phyloP scores from a whole-genome alignment of 2,329 filamentous ascomycete species.

The Curvularia verruculosa region DNA sequence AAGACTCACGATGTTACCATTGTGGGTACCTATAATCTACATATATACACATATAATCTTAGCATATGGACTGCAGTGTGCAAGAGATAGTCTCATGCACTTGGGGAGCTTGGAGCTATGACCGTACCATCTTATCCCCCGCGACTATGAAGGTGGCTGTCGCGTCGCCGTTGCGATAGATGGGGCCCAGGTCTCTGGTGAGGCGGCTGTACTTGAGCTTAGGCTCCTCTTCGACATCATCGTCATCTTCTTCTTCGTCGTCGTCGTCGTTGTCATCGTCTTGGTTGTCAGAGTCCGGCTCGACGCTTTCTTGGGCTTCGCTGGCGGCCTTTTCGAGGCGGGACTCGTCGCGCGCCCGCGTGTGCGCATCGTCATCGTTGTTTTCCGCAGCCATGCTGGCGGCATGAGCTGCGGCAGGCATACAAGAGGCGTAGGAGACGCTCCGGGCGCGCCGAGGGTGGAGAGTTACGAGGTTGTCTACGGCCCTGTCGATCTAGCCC shows the following conservation, averaged over 20 bases:
- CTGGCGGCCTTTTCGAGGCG: conserved; percentile 26
- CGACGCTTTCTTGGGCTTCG: conserved; percentile 29
- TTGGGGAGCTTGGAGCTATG: conserved; percentile 18
- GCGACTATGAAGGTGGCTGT: conserved; percentile 89
- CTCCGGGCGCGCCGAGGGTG: conserved; percentile 27
- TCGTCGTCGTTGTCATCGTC: conserved; percentile 71
- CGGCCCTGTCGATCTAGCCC: conserved; percentile 26
- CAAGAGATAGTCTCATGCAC: conserved; percentile 16
- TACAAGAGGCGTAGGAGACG: conserved; percentile 23
- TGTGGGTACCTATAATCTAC: conserved; percentile 91
- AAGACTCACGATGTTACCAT: conserved; percentile 86
- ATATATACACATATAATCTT: conserved; percentile 62
- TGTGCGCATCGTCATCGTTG: conserved; percentile 45
- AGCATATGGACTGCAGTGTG: conserved; percentile 69
- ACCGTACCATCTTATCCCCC: conserved; percentile 90
- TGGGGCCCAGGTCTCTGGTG: conserved; percentile 76
- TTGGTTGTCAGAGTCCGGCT: conserved; percentile 52
- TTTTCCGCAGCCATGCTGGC: conserved; percentile 50
- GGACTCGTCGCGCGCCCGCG: conserved; percentile 34
- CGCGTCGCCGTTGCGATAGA: conserved; percentile 94
- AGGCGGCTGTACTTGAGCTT: conserved; percentile 90
- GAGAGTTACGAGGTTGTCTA: conserved; percentile 28
- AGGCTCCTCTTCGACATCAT: conserved; percentile 92
- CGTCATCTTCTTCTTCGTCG: conserved; percentile 67
- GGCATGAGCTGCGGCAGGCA: conserved; percentile 45